Conservation (phyloP, 192 early-diverging fungal species). For the Rhizophagus clarus region DNA sequence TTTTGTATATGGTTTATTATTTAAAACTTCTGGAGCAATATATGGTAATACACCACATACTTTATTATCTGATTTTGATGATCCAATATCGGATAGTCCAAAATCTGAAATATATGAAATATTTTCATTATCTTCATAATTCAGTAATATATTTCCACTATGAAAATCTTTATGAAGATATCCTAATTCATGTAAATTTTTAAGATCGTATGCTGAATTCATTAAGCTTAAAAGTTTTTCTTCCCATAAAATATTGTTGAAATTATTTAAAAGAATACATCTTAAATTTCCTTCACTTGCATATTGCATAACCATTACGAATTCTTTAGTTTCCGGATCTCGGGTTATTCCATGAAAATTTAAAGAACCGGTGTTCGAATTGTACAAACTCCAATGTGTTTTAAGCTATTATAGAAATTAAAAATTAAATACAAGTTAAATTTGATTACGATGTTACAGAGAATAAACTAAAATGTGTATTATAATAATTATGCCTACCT, state of each 20-base stretch:
- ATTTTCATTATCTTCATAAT: no score
- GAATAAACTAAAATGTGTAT: no score
- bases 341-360: slow-evolving; percentile 17
- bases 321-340: slow-evolving; percentile 35
- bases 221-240: slow-evolving; percentile 37
- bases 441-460: neutral
- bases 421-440: neutral
- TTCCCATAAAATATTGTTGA: neutral
- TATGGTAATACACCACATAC: slow-evolving; percentile 41
- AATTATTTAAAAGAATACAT: neutral
- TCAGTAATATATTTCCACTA: slow-evolving; percentile 16
- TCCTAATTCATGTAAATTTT: slow-evolving; percentile 43
- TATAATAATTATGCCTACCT: no score
- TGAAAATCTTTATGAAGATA: slow-evolving; percentile 44
- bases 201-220: slow-evolving; percentile 39
- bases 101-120: slow-evolving; percentile 34
- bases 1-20: no score
- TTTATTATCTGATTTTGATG: neutral
- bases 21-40: slow-evolving; percentile 43
- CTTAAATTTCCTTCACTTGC: slow-evolving; percentile 36
- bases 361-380: neutral
- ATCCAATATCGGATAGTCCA: slow-evolving; percentile 35
- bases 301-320: slow-evolving; percentile 40
- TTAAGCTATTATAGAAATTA: neutral
- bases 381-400: no score